Base-by-base conservation (phyloP, 2,329 filamentous ascomycete species). In the Fusarium sp. region DNA sequence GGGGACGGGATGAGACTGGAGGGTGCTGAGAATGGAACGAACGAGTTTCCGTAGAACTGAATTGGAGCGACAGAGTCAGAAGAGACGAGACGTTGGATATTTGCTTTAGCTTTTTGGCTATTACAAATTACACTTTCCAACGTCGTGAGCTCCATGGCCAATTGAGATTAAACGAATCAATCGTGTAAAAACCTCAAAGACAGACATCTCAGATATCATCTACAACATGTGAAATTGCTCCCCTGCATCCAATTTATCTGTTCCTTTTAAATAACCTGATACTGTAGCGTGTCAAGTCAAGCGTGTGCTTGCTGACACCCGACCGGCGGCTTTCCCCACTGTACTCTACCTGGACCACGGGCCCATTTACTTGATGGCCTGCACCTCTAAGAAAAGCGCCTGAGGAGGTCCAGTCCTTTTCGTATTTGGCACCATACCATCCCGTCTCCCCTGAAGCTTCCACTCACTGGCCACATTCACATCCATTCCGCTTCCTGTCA, bases 401-500 rank as follows among this genome's bases (percentile, higher is more conserved):
- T 70, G 56, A 71, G 22, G 32, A n/a, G 22, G 22, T 22, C 24
- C 38, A 64, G 63, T 55, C 61, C 70, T 66, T 71, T 72, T 61
- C 53, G 60, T 63, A 56, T 62, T 66, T 71, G 68, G 68, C 63
- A 70, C 67, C 38, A 58, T 38, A 38, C 34, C 34, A 38, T 38
- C 34, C 47, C 50, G 24, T 57, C 65, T 69, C 68, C 68, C 70
- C 69, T 72, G 69, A 72, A 72, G 57, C 63, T 72, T 72, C 66
- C 68, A 71, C 49, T 62, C 47, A 64, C 68, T 72, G 68, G 68
- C 68, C 68, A 71, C 68, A 61, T 66, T 57, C 68, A 71, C 68
- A 64, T 71, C 63, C 45, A 63, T 59, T 62, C 62, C 68, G 68
- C 66, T 63, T 60, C 68, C 64, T 44, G 56, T 67, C 66, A 71